Conservation (phyloP, 2,329 filamentous ascomycete species). For the Aureobasidium sp. region DNA sequence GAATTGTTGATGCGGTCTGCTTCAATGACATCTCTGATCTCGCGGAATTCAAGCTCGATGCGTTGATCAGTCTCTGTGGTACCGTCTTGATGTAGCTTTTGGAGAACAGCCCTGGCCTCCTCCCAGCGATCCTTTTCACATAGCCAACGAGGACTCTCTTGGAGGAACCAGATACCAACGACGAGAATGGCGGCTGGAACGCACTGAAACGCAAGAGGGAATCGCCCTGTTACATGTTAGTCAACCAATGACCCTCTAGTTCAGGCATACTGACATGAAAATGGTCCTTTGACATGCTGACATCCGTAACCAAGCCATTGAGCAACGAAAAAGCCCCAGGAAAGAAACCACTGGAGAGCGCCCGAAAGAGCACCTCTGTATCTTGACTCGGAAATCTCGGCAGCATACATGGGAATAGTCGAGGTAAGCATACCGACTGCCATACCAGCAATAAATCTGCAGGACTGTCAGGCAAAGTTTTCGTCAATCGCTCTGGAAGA, state of each 20-base stretch:
- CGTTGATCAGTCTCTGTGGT: constrained; percentile 12
- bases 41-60: constrained; percentile 51
- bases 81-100: constrained; percentile 49
- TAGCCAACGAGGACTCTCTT: constrained; percentile 23
- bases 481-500: too few relatives aligned
- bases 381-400: constrained; percentile 30
- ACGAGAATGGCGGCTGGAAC: constrained; percentile 33
- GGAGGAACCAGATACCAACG: constrained; percentile 29
- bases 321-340: constrained; percentile 34
- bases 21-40: constrained; percentile 56
- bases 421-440: constrained; percentile 27
- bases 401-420: constrained; percentile 28
- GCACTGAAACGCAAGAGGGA: constrained; percentile 34
- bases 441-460: constrained; percentile 26
- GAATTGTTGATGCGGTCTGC: constrained; percentile 50
- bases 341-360: constrained; percentile 31
- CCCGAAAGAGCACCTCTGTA: constrained; percentile 29
- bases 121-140: constrained; percentile 25
- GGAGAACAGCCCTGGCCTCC: constrained; percentile 24
- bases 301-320: constrained; percentile 36
- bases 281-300: constrained; percentile 22
- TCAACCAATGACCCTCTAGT: too few relatives aligned
- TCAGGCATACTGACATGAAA: background rate
- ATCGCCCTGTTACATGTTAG: constrained; percentile 19
- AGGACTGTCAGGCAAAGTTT: too few relatives aligned